Percentiles rank a stretch among this genome's conserved stretches.
Evolutionary conservation across 1,284 basidiomycete species (phyloP).

Genomic region (Papiliotrema laurentii): DNA sequence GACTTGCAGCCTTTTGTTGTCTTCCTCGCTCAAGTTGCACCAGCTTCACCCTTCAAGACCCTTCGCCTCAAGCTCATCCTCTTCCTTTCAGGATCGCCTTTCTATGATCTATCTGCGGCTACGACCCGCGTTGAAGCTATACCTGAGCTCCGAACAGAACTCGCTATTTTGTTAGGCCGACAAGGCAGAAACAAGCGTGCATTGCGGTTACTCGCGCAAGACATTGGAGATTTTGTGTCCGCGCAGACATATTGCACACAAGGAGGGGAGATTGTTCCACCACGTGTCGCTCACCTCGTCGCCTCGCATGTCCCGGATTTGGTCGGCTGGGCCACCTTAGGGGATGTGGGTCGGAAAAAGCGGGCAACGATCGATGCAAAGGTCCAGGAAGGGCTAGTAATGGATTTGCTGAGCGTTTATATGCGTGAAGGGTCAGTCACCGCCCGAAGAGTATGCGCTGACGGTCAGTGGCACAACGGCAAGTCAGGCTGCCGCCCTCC

Average conservation of each 20-base stretch:
- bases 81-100: conserved; percentile 67
- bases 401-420: conserved; percentile 71
- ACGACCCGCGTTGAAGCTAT: conserved; percentile 53
- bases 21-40: conserved; percentile 49
- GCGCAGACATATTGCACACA: conserved; percentile 78
- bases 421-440: conserved; percentile 61
- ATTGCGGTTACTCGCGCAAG: conserved; percentile 63
- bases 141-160: conserved; percentile 60
- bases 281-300: conserved; percentile 56
- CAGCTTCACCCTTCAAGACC: conserved; percentile 67
- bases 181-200: conserved; percentile 62
- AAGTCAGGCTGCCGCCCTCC: conserved; percentile 57
- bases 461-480: conserved; percentile 11
- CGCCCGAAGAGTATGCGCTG: background rate
- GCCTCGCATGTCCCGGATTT: conserved; percentile 46
- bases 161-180: conserved; percentile 77
- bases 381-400: conserved; percentile 59
- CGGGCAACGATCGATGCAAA: conserved; percentile 54
- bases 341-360: conserved; percentile 41
- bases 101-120: conserved; percentile 60
- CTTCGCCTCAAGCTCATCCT: conserved; percentile 68
- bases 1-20: conserved; percentile 37
- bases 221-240: conserved; percentile 65
- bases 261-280: conserved; percentile 63
- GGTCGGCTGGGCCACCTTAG: conserved; percentile 57